Percentiles rank a stretch among this genome's conserved stretches.
phyloP scores from a whole-genome alignment of 2,329 filamentous ascomycete genomes.

The Penicillium digitatum region DNA sequence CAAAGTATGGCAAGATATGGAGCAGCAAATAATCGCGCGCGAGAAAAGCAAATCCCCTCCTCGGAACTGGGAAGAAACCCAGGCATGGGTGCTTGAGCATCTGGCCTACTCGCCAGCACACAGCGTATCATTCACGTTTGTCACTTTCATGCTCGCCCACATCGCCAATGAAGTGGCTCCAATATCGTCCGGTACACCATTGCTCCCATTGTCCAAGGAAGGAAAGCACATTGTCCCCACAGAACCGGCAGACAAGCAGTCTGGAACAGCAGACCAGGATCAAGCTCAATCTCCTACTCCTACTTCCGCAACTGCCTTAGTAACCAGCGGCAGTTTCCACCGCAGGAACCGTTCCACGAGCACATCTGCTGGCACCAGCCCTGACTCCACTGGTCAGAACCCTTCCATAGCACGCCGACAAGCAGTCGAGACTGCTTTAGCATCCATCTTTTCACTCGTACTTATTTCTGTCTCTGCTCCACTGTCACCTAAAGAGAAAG shows the following conservation, averaged over 20 bases:
- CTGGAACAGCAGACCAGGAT: conserved; percentile 1
- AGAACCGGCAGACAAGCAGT: neutral
- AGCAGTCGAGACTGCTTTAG: conserved; percentile 58
- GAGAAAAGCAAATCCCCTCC: conserved; percentile 49
- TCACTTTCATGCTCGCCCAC: conserved; percentile 69
- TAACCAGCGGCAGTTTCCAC: conserved; percentile 29
- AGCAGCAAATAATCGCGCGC: conserved; percentile 52
- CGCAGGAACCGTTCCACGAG: conserved; percentile 26
- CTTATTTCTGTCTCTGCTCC: conserved; percentile 54
- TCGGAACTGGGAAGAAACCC: conserved; percentile 52
- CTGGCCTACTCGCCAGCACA: conserved; percentile 69
- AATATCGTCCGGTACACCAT: conserved; percentile 23
- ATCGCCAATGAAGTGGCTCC: conserved; percentile 55
- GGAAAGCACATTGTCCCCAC: conserved; percentile 5
- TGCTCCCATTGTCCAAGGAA: neutral
- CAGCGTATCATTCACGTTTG: conserved; percentile 84
- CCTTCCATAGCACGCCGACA: conserved; percentile 54
- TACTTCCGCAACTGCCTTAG: conserved; percentile 28
- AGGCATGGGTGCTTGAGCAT: conserved; percentile 66
- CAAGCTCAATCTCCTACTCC: conserved; percentile 15
- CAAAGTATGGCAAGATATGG: conserved; percentile 66
- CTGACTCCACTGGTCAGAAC: conserved; percentile 18
- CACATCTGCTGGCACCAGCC: conserved; percentile 23
- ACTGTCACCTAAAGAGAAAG: conserved; percentile 50
- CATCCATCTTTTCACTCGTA: conserved; percentile 60